Base-by-base conservation (phyloP, 148 eudicot species). In the Rhododendron ferrugineum region DNA sequence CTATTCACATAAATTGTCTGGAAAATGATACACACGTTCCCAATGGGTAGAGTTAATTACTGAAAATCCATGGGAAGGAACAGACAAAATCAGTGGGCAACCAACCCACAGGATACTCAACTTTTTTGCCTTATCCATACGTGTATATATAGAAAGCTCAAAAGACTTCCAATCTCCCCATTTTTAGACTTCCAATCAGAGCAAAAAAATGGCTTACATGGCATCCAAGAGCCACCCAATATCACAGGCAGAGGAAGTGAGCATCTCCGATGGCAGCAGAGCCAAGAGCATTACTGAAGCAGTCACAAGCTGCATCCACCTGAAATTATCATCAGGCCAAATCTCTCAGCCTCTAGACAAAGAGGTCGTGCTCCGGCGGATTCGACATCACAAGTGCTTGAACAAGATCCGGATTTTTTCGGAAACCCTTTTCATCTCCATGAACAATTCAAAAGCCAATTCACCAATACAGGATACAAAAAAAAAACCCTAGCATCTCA, bases 321-420 rank as follows among this genome's bases (percentile, higher is more conserved):
- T 91, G 80, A 88, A 85, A 47, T 84, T 88, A 26, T 87, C 90
- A 44, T 80, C 88, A 40, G 73, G 83, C 30, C 83, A 74, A 36
- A 13, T 84, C 11, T 34, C 85, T 1, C 83, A 84, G 72, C 88
- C 87, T 56, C 89, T 91, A 4, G 91, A 91, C 60, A 88, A 72
- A 66, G 85, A 89, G 3, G 89, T 82, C 10, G 88, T 91, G 23
- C 89, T 91, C 64, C 81, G 89, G 83, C 83, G 93, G 47, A 85
- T 91, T 73, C 88, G 89, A 10, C 81, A 83, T 60, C 92, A 87
- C 86, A 88, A 86, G 87, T 32, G 80, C 60, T 42, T 89, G 54
- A 89, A 62, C 79, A 91, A 85, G 86, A 85, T 91, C 52, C 82
- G 82, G n/a, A 32, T 32, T 32, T 32, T 32, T 32, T 32, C 34